Evolutionary conservation across 331 rosid genomes (phyloP), one percentile per base, ranked within the genome.

Genomic region (Rhamnella rubrinervis): DNA sequence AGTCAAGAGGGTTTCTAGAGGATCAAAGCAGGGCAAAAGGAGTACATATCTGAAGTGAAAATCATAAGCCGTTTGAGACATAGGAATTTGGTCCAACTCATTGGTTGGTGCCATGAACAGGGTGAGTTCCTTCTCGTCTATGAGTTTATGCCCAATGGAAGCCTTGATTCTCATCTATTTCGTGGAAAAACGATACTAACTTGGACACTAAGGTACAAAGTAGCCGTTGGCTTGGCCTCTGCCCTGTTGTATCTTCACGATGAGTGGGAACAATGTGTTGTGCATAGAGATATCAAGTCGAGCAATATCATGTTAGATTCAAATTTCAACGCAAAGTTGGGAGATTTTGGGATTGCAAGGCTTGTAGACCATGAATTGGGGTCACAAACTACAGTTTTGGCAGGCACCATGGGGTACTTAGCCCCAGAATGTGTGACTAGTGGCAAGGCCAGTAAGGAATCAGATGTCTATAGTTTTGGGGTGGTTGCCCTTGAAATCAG

Each of bases 181-280:
- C 76, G 85, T n/a, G 77, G 55, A 26, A 71, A 76, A 41, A 68
- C 58, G 0, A 63, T 66, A 28, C 81, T 90, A 18, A 39, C 73
- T 31, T 91, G 89, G 96, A 16, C 64, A 16, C 8, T 78, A 11
- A 85, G 93, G 76, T 61, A 80, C 78, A 91, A 81, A 57, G 66
- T 91, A 51, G 92, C 88, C 5, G n/a, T 74, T 11, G 97, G 91
- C 6, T 73, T 91, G 46, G 88, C 92, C 44, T 81, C 85, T 37
- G 44, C 97, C 11, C 68, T 88, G 8, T 68, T 90, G 8, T 90
- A 90, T 60, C 90, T 90, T 31, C 95, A 90, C 40, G 97, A 90
- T 72, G 97, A 90, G 59, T 85, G 97, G 95, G 86, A 90, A 66
- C 92, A 90, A 59, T 90, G 95, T 56, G 92, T 88, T 4, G 95